phyloP scores from a whole-genome alignment of 2,329 filamentous ascomycete species.

The Botrytis squamosa region DNA sequence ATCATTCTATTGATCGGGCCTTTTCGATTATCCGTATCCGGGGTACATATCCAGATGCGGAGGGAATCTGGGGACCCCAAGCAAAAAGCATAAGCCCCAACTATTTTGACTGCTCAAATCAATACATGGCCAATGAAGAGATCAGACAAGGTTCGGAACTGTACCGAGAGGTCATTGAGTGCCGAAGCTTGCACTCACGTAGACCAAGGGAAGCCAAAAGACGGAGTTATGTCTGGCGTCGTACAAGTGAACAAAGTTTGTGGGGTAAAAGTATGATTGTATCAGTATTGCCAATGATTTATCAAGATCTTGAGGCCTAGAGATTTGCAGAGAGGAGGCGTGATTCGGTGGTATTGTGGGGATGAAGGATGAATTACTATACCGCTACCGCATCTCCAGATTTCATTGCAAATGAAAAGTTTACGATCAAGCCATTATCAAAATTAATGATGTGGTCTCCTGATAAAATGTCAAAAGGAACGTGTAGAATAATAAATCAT shows the following conservation, averaged over 20 bases:
- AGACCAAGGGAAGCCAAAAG: neutral
- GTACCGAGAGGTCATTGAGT: constrained; percentile 4
- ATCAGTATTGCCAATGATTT: neutral
- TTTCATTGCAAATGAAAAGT: neutral
- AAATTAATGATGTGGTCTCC: constrained; percentile 9
- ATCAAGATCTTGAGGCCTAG: neutral
- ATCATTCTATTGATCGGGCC: neutral
- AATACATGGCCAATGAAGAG: neutral
- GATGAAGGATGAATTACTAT: neutral
- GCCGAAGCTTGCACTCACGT: neutral
- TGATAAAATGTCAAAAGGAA: neutral
- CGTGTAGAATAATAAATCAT: neutral
- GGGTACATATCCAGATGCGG: constrained; percentile 5
- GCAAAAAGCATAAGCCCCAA: neutral
- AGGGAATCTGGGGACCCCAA: constrained; percentile 12
- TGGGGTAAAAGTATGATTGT: neutral
- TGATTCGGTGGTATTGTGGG: constrained; percentile 3
- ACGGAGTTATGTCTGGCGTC: neutral
- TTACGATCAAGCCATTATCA: neutral
- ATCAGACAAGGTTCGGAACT: neutral
- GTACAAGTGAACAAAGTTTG: constrained; percentile 2
- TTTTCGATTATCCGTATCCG: constrained; percentile 12
- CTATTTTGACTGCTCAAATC: neutral
- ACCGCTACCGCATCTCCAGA: neutral
- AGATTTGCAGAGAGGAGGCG: neutral